Evolutionary conservation across 169 alveolate genomes (phyloP).

Genomic region (Blepharisma undulans): DNA sequence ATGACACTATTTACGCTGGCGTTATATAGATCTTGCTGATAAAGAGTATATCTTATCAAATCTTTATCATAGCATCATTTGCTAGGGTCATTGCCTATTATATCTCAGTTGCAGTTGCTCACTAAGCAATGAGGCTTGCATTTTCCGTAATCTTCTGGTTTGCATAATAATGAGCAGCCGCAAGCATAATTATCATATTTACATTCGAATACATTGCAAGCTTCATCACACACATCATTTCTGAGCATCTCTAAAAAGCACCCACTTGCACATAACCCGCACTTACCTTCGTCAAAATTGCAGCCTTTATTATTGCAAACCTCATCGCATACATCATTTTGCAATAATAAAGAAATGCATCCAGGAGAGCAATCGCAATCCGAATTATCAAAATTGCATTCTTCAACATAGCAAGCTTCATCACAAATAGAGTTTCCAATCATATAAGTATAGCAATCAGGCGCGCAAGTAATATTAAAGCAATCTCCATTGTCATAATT

Average conservation of each 20-base stretch:
- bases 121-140: neutral
- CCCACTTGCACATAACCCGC: neutral
- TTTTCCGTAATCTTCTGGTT: neutral
- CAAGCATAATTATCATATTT: neutral
- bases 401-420: neutral
- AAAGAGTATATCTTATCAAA: too few species aligned
- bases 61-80: too few species aligned
- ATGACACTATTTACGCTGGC: too few species aligned
- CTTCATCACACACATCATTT: constrained; percentile 8
- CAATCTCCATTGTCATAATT: constrained; percentile 30
- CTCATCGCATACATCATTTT: too few species aligned
- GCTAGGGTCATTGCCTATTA: too few species aligned
- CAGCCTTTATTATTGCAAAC: constrained; percentile 16
- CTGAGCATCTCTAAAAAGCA: neutral
- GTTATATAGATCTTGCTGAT: too few species aligned
- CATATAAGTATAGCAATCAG: neutral
- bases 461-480: neutral
- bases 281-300: neutral
- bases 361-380: neutral
- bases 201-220: neutral
- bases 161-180: neutral
- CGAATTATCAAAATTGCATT: neutral
- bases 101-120: neutral
- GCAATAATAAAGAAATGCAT: neutral
- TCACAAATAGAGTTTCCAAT: neutral